These are phyloP conservation scores for Sinapis alba DNA, from an alignment of 441 rosid species.

Conservation along the genomic window DNA sequence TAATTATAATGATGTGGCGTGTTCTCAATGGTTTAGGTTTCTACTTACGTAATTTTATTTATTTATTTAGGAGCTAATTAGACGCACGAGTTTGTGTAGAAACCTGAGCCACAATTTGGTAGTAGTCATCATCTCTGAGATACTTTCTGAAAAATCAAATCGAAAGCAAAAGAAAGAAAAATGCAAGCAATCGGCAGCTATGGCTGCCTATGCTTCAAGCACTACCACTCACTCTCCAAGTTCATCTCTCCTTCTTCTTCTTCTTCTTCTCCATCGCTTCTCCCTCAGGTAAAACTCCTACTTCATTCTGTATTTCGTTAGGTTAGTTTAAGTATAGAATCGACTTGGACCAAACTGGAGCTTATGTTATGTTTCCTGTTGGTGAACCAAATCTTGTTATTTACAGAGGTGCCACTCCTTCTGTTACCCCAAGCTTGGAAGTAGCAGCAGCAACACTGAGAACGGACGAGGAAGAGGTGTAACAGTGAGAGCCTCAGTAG, in stretches of 20 bases:
- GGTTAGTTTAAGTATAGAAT: not conserved
- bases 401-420: constrained; percentile 59
- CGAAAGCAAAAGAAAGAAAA: not conserved
- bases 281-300: constrained; percentile 42
- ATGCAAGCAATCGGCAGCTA: constrained; percentile 41
- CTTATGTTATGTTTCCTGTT: not conserved
- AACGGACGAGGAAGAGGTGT: constrained; percentile 53
- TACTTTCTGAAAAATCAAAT: not conserved
- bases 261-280: constrained; percentile 34
- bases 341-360: not conserved
- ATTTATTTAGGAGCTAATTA: not conserved
- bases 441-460: constrained; percentile 24
- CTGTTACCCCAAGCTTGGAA: constrained; percentile 55
- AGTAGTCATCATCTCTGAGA: constrained; percentile 26
- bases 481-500: constrained; percentile 60
- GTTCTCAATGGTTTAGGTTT: not conserved
- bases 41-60: not conserved
- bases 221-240: constrained; percentile 39
- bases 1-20: not conserved
- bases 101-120: constrained; percentile 37
- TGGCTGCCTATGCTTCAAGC: constrained; percentile 39
- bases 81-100: not conserved
- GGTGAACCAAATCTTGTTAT: no score
- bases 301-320: not conserved
- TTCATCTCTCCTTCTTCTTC: constrained; percentile 38